A percentile compares a stretch with the other conserved stretches of the same genome.
Evolutionary conservation across 179 eudicot species (phyloP).

Genomic region (Sideroxylon spinosum): DNA sequence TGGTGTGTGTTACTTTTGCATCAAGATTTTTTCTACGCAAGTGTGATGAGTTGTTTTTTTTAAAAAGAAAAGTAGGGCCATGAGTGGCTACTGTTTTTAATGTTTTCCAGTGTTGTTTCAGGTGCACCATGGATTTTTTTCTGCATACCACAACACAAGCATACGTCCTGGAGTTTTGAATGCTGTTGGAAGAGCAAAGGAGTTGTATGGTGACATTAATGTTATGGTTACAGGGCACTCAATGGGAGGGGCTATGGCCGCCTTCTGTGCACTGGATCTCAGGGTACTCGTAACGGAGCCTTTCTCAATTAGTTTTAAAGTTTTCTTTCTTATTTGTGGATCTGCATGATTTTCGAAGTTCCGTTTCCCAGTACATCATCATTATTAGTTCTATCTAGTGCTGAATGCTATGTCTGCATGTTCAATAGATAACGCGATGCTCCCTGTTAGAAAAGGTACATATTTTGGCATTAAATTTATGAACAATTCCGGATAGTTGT

Average conservation of each 20-base stretch:
- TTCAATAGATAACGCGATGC: not conserved
- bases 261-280: constrained; percentile 89
- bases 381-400: not conserved
- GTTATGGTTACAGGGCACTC: constrained; percentile 86
- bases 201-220: constrained; percentile 52
- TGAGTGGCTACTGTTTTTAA: not conserved
- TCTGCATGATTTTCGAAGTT: not conserved
- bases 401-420: not conserved
- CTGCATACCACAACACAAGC: constrained; percentile 84
- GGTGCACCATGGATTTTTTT: constrained; percentile 98
- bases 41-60: not conserved
- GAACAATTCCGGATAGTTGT: not conserved
- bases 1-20: constrained; percentile 37
- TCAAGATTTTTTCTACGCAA: not conserved
- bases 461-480: not conserved
- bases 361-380: not conserved
- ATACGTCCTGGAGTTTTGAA: constrained; percentile 64
- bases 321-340: not conserved
- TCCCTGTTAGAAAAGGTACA: too few relatives aligned
- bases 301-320: not conserved
- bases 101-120: constrained; percentile 26
- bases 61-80: not conserved
- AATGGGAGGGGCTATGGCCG: constrained; percentile 99
- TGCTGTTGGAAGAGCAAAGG: constrained; percentile 59
- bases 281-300: constrained; percentile 40